Evolutionary conservation across 129 eudicot species (phyloP).

Genomic region (Artemisia tridentata): DNA sequence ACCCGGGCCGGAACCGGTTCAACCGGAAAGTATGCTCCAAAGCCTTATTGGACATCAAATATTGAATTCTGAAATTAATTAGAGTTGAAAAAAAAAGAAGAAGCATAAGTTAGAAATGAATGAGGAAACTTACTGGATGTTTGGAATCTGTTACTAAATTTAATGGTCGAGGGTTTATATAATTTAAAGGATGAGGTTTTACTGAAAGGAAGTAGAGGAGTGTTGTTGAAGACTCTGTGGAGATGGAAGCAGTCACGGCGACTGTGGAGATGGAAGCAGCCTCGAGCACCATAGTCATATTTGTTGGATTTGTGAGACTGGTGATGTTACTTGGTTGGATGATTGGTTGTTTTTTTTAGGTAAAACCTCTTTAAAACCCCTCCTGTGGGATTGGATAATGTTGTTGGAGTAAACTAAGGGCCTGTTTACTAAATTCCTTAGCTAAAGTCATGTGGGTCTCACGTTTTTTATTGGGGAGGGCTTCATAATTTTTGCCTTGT

Average conservation of each 20-base stretch:
- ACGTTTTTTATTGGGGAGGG: no score
- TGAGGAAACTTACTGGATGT: constrained; percentile 27
- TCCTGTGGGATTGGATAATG: no score
- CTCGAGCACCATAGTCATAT: background rate
- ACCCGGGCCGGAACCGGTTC: no score
- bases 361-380: no score
- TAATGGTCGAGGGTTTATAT: constrained; percentile 20
- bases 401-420: no score
- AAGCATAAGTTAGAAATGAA: background rate
- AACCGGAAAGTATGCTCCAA: no score
- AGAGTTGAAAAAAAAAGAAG: background rate
- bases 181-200: constrained; percentile 7
- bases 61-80: background rate
- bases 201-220: background rate
- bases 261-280: constrained; percentile 1
- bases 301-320: background rate
- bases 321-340: no score
- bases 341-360: no score
- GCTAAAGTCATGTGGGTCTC: no score
- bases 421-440: no score
- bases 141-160: constrained; percentile 12
- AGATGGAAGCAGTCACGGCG: background rate
- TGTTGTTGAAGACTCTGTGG: constrained; percentile 15
- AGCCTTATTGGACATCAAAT: no score
- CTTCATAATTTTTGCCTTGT: no score